These are phyloP conservation scores for Cercospora nicotianae DNA, from an alignment of 2,329 filamentous ascomycete species.

Conservation along the genomic window DNA sequence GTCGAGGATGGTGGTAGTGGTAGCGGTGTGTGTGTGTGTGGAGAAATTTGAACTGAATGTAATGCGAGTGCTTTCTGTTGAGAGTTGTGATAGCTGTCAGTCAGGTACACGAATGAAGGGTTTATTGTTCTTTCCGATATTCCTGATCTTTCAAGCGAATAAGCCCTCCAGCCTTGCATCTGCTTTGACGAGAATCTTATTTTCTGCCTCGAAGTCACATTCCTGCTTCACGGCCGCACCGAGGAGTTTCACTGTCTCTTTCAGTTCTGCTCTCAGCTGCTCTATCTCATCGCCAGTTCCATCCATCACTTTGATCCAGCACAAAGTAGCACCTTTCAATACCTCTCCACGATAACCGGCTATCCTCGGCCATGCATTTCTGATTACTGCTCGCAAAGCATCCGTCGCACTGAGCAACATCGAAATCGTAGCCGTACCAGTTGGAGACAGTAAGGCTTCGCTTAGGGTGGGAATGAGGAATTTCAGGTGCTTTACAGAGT, in stretches of 20 bases:
- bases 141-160: conserved; percentile 18
- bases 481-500: conserved; percentile 67
- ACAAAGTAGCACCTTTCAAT: conserved; percentile 55
- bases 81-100: neutral
- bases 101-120: neutral
- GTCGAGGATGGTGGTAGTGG: neutral
- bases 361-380: conserved; percentile 70
- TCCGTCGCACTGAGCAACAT: conserved; percentile 56
- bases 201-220: conserved; percentile 33
- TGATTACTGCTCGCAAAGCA: conserved; percentile 59
- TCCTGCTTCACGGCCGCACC: conserved; percentile 28
- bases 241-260: conserved; percentile 33
- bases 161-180: conserved; percentile 35
- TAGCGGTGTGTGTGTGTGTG: neutral
- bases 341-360: conserved; percentile 63
- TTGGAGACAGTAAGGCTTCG: conserved; percentile 67
- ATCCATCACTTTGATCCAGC: conserved; percentile 38
- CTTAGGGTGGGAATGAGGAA: conserved; percentile 68
- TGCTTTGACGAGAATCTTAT: conserved; percentile 30
- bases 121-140: neutral
- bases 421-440: conserved; percentile 65
- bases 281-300: neutral
- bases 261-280: conserved; percentile 24
- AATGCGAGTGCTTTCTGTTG: neutral
- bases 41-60: neutral